These are phyloP conservation scores for Malassezia arunalokei DNA, from an alignment of 1,284 basidiomycete species.

Conservation along the genomic window DNA sequence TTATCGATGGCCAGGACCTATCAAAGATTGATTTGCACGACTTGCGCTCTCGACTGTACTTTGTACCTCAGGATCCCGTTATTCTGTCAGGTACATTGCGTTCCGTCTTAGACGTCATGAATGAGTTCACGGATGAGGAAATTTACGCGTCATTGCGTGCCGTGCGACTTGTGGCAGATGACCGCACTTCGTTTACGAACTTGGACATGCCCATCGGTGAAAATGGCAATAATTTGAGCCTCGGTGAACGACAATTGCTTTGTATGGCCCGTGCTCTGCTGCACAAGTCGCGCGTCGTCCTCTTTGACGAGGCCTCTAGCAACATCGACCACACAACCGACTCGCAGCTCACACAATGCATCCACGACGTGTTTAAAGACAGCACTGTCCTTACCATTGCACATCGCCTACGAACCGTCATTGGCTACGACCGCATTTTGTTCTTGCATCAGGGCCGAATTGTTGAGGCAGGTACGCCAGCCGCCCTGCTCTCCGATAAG, in stretches of 20 bases:
- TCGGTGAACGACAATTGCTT: slow-evolving; percentile 40
- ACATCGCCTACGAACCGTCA: slow-evolving; percentile 49
- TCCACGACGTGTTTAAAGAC: slow-evolving; percentile 63
- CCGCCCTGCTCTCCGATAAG: slow-evolving; percentile 44
- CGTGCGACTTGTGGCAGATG: not conserved
- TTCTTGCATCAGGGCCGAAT: slow-evolving; percentile 50
- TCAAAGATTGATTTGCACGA: slow-evolving; percentile 48
- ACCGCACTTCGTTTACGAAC: slow-evolving; percentile 10
- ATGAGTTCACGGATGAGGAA: slow-evolving; percentile 25
- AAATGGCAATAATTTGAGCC: slow-evolving; percentile 37
- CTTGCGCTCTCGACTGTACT: slow-evolving; percentile 50
- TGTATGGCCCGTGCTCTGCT: slow-evolving; percentile 40
- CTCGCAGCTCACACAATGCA: slow-evolving; percentile 58
- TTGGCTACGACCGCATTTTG: slow-evolving; percentile 49
- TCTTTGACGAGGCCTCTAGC: slow-evolving; percentile 45
- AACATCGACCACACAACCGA: slow-evolving; percentile 37
- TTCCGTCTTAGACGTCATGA: slow-evolving; percentile 27
- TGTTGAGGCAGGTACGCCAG: slow-evolving; percentile 50
- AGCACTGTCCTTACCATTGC: slow-evolving; percentile 72
- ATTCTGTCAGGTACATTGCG: slow-evolving; percentile 34
- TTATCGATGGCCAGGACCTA: slow-evolving; percentile 48
- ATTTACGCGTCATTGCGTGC: slow-evolving; percentile 16
- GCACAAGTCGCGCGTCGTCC: slow-evolving; percentile 28
- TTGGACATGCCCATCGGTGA: slow-evolving; percentile 30
- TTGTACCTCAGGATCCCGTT: slow-evolving; percentile 48